Base-by-base conservation (phyloP, 2,329 filamentous ascomycete species). In the Microcyclosporella mali region DNA sequence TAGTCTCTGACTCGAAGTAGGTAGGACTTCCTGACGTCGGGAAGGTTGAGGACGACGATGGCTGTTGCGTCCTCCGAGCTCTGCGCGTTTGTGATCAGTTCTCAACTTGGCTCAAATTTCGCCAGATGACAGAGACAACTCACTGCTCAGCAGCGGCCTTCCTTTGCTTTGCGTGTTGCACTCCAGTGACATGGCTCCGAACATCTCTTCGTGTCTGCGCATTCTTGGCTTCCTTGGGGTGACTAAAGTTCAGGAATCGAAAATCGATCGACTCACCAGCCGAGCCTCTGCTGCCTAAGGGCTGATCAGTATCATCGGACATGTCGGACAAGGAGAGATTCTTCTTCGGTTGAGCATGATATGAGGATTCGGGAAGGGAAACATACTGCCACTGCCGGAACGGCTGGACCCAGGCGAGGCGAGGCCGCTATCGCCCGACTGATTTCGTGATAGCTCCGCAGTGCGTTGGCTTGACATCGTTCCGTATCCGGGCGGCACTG, bases 211-310 rank as follows among this genome's bases (percentile, higher is more conserved):
- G 55, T 7, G 53, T 58, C 49, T 49, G 50, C 36, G 33, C 56
- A 49, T 40, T 56, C 47, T 51, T 63, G 50, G 60, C 60, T 31
- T 65, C 62, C 31, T 55, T 56, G 3, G 62, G 62, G 41, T 64
- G 59, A 21, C 50, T 58, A 52, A 62, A 62, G 49, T 62, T 62
- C 18, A 62, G 49, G 37, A 62, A 62, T 31, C 60, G 59, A 46
- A 60, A 62, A 49, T 61, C 58, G 35, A 61, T 60, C 25, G 40
- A 44, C 15, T 52, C 50, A 9, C 35, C 42, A 12, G 43, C 21
- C n/a, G 39, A 43, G 41, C 50, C 40, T 37, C 52, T 42, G 43
- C 52, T 60, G 43, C 49, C 59, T 60, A 38, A 28, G 14, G 31
- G 27, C 31, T 29, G 6, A 31, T 51, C 32, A 54, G 48, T 27